Conservation (phyloP, 1,284 basidiomycete species). For the Ustilago bromivora region DNA sequence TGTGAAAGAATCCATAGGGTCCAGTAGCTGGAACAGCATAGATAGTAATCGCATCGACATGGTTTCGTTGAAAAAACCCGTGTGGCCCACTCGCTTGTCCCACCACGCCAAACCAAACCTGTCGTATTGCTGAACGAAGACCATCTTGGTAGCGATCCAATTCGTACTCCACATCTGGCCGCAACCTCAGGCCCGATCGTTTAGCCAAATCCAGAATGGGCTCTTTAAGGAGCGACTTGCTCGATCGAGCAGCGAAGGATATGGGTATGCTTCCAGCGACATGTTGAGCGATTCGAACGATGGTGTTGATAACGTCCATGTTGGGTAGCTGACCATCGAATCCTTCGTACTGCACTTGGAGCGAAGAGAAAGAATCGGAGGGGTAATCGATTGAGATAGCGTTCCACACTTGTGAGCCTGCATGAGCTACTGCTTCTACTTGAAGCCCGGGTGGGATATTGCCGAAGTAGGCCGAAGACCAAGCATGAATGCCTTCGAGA, state of each 20-base stretch:
- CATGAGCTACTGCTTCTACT: slow-evolving; percentile 74
- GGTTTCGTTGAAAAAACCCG: slow-evolving; percentile 75
- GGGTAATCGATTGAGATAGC: slow-evolving; percentile 95
- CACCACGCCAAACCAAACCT: slow-evolving; percentile 25
- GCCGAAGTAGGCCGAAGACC: slow-evolving; percentile 85
- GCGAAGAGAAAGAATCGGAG: slow-evolving; percentile 92
- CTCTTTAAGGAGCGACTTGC: slow-evolving; percentile 16
- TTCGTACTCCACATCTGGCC: slow-evolving; percentile 30
- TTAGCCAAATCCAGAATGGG: slow-evolving; percentile 14
- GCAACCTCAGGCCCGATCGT: slow-evolving; percentile 5
- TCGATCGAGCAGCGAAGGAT: slow-evolving; percentile 9
- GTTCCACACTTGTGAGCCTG: slow-evolving; percentile 77
- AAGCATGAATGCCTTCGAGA: slow-evolving; percentile 91
- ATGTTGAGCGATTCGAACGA: slow-evolving; percentile 79
- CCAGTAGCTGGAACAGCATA: slow-evolving; percentile 88
- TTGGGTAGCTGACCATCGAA: slow-evolving; percentile 94
- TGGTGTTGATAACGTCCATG: slow-evolving; percentile 90
- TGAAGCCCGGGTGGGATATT: slow-evolving; percentile 75
- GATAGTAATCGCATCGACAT: slow-evolving; percentile 92
- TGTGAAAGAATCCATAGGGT: slow-evolving; percentile 92
- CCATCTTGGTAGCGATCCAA: slow-evolving; percentile 36
- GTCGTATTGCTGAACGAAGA: slow-evolving; percentile 21
- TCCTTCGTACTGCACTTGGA: slow-evolving; percentile 94
- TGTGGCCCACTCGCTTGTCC: slow-evolving; percentile 53
- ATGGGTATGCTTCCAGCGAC: slow-evolving; percentile 72